phyloP scores from a whole-genome alignment of 2,329 filamentous ascomycete genomes.

The Incumbomyces delicatus region DNA sequence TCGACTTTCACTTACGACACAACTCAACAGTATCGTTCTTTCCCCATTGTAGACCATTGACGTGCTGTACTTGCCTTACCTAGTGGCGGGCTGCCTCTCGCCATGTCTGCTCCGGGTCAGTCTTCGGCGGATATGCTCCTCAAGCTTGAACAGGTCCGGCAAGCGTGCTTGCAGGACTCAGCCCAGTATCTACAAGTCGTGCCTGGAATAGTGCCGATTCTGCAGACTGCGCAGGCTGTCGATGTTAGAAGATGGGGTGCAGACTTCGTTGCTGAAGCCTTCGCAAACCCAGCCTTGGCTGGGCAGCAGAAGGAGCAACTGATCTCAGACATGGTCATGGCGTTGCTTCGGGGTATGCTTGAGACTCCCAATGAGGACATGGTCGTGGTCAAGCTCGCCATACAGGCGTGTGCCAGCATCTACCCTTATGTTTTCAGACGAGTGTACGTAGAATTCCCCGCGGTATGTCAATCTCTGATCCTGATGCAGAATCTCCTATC shows the following conservation, averaged over 20 bases:
- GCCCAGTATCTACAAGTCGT: slow-evolving; percentile 87
- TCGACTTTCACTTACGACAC: neutral
- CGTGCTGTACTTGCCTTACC: slow-evolving; percentile 4
- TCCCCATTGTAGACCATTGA: neutral
- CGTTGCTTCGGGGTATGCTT: slow-evolving; percentile 61
- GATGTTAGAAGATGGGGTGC: slow-evolving; percentile 91
- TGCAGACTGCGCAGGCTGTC: slow-evolving; percentile 62
- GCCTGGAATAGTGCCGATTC: slow-evolving; percentile 83
- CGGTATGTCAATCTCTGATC: slow-evolving; percentile 1
- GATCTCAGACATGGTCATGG: slow-evolving; percentile 60
- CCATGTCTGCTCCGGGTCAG: slow-evolving; percentile 14
- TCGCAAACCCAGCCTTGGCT: slow-evolving; percentile 77
- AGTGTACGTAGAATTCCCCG: slow-evolving; percentile 59
- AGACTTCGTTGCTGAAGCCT: slow-evolving; percentile 91
- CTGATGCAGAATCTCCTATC: slow-evolving; percentile 65
- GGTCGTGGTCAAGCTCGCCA: slow-evolving; percentile 71
- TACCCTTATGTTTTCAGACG: slow-evolving; percentile 87
- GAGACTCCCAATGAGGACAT: slow-evolving; percentile 66
- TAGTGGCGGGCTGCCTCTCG: neutral
- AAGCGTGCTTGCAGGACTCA: slow-evolving; percentile 76
- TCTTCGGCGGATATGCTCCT: slow-evolving; percentile 42
- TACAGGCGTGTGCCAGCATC: slow-evolving; percentile 83
- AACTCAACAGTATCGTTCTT: neutral
- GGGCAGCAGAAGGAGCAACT: slow-evolving; percentile 70
- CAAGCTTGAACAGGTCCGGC: slow-evolving; percentile 83